phyloP scores from a whole-genome alignment of 257 asterid species.

The Handroanthus guayacan region DNA sequence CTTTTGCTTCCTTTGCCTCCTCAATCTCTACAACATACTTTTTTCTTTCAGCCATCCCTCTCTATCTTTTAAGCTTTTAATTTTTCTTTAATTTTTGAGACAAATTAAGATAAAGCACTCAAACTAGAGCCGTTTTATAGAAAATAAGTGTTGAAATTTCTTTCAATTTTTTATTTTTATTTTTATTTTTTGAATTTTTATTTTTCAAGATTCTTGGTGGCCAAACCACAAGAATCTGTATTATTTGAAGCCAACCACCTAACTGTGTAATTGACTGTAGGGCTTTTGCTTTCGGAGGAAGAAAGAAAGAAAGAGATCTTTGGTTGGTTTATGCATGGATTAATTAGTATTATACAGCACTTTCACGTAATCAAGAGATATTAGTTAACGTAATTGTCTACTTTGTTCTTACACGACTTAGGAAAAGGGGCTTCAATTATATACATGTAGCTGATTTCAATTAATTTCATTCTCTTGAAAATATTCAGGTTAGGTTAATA shows the following conservation, averaged over 20 bases:
- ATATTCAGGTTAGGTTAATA: constrained; percentile 27
- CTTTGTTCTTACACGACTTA: background rate
- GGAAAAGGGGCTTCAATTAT: background rate
- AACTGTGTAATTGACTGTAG: constrained; percentile 39
- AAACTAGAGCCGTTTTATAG: constrained; percentile 37
- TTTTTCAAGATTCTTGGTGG: constrained; percentile 47
- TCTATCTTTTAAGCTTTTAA: background rate
- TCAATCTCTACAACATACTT: constrained; percentile 64
- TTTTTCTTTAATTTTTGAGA: background rate
- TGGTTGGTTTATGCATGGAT: constrained; percentile 19
- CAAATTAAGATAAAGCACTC: background rate
- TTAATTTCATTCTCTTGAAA: background rate
- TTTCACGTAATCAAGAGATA: background rate
- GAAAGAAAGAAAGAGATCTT: background rate
- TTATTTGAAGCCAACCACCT: constrained; percentile 43
- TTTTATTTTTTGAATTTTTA: background rate
- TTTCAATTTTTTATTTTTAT: background rate
- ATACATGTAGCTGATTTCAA: background rate
- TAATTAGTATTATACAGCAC: background rate
- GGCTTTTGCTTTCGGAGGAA: constrained; percentile 32
- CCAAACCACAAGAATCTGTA: constrained; percentile 40
- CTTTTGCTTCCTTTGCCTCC: constrained; percentile 57
- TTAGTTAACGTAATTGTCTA: background rate
- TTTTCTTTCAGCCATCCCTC: constrained; percentile 43
- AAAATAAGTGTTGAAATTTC: background rate